Conservation (phyloP, 176 grass and related monocot species). For the Zea mays region DNA sequence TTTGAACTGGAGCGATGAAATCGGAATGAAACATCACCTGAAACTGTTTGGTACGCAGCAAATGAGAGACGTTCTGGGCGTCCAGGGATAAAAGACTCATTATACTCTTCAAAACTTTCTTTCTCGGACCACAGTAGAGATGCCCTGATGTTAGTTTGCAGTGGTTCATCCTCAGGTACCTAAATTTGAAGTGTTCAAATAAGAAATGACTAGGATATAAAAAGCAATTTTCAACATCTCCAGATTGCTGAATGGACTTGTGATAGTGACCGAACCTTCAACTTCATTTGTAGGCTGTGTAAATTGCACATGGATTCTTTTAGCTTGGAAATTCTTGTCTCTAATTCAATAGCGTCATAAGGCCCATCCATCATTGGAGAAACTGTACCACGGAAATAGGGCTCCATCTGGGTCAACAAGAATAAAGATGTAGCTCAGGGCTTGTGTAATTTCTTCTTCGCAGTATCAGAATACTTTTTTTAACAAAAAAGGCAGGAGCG, state of each 20-base stretch:
- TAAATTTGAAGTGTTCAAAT: constrained; percentile 40
- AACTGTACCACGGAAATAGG: constrained; percentile 74
- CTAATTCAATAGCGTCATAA: constrained; percentile 46
- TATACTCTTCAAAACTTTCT: constrained; percentile 45
- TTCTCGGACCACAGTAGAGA: constrained; percentile 88
- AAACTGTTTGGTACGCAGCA: constrained; percentile 77
- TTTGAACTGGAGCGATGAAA: not conserved
- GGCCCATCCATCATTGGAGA: constrained; percentile 65
- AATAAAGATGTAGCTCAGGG: constrained; percentile 1
- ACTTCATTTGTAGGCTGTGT: constrained; percentile 84
- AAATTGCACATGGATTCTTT: constrained; percentile 69
- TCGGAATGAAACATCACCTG: constrained; percentile 50
- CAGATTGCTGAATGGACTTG: constrained; percentile 23
- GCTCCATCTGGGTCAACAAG: constrained; percentile 89
- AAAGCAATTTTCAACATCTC: constrained; percentile 9
- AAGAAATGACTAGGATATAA: constrained; percentile 19
- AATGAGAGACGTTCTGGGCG: constrained; percentile 78
- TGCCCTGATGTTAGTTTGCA: constrained; percentile 83
- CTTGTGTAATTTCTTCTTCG: constrained; percentile 18
- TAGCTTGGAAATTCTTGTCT: constrained; percentile 63
- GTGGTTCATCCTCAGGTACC: constrained; percentile 70
- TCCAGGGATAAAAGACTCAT: constrained; percentile 66
- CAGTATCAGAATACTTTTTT: constrained; percentile 9
- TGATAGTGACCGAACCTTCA: constrained; percentile 54
- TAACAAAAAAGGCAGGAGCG: not conserved